Evolutionary conservation across 441 rosid genomes (phyloP).

Genomic region (Iberis amara): DNA sequence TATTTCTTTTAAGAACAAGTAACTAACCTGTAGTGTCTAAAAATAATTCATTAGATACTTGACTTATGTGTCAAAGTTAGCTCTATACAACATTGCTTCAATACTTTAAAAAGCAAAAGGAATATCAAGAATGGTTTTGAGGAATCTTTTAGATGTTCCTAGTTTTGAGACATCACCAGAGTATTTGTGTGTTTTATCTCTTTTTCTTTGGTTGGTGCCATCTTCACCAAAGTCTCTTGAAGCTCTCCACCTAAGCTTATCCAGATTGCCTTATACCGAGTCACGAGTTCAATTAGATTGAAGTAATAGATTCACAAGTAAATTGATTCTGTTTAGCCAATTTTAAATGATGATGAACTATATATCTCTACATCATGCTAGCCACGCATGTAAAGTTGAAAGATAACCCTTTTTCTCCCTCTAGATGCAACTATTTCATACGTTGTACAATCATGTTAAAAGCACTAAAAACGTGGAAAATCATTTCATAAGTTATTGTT

Average conservation of each 20-base stretch:
- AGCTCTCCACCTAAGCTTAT: slow-evolving; percentile 85
- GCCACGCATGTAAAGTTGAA: neutral
- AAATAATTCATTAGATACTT: slow-evolving; percentile 77
- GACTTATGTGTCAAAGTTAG: slow-evolving; percentile 84
- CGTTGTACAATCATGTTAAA: slow-evolving; percentile 20
- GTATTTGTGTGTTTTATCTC: slow-evolving; percentile 86
- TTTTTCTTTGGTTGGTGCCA: slow-evolving; percentile 98
- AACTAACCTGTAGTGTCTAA: slow-evolving; percentile 78
- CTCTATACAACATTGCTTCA: slow-evolving; percentile 92
- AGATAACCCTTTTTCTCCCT: slow-evolving; percentile 9
- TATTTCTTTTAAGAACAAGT: no score
- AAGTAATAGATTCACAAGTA: slow-evolving; percentile 2
- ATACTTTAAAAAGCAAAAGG: slow-evolving; percentile 92
- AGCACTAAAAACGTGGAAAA: slow-evolving; percentile 24
- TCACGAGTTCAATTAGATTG: neutral
- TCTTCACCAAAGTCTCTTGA: slow-evolving; percentile 84
- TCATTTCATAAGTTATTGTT: slow-evolving; percentile 18
- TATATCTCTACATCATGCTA: neutral
- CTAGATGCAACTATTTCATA: slow-evolving; percentile 8
- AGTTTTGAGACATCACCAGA: slow-evolving; percentile 63
- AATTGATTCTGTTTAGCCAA: neutral
- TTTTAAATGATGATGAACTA: slow-evolving; percentile 1
- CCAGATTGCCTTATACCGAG: slow-evolving; percentile 60
- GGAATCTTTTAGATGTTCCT: slow-evolving; percentile 89
- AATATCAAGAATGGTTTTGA: slow-evolving; percentile 77